These are phyloP conservation scores for Xerocomus brunneocitrinus DNA, from an alignment of 768 basidiomycete genomes.

Conservation along the genomic window DNA sequence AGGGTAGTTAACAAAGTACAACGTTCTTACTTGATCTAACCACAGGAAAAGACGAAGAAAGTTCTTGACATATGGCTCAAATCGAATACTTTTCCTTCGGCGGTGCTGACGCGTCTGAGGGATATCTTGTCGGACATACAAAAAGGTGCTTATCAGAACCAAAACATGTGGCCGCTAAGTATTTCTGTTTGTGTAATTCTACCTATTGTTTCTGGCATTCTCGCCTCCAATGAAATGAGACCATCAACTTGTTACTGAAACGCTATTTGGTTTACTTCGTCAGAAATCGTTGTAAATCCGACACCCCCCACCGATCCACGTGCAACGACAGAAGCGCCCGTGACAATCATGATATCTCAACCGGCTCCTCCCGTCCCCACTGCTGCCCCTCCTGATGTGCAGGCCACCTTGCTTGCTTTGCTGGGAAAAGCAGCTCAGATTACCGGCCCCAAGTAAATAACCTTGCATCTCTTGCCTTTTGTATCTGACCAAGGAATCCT, in stretches of 20 bases:
- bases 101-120: constrained; percentile 67
- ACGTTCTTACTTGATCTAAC: constrained; percentile 31
- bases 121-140: constrained; percentile 61
- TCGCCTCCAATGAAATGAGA: constrained; percentile 50
- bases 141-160: constrained; percentile 85
- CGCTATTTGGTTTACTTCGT: constrained; percentile 47
- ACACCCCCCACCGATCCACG: constrained; percentile 36
- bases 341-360: constrained; percentile 25
- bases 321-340: constrained; percentile 29
- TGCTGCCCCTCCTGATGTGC: constrained; percentile 34
- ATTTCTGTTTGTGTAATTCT: constrained; percentile 64
- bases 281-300: constrained; percentile 45
- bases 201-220: constrained; percentile 45
- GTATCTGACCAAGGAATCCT: not conserved
- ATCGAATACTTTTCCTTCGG: constrained; percentile 79
- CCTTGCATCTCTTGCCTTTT: constrained; percentile 2
- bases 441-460: constrained; percentile 33
- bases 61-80: constrained; percentile 98
- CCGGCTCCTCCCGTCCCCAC: constrained; percentile 26
- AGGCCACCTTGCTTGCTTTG: constrained; percentile 64
- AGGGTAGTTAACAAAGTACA: constrained; percentile 40
- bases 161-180: constrained; percentile 75
- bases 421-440: constrained; percentile 62
- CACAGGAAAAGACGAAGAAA: constrained; percentile 95
- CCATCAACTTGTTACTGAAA: constrained; percentile 53